Percentiles rank a stretch among this genome's conserved stretches.
These are phyloP conservation scores for Hypoxylon subgilvum DNA, from an alignment of 495 filamentous ascomycete genomes.

Conservation along the genomic window DNA sequence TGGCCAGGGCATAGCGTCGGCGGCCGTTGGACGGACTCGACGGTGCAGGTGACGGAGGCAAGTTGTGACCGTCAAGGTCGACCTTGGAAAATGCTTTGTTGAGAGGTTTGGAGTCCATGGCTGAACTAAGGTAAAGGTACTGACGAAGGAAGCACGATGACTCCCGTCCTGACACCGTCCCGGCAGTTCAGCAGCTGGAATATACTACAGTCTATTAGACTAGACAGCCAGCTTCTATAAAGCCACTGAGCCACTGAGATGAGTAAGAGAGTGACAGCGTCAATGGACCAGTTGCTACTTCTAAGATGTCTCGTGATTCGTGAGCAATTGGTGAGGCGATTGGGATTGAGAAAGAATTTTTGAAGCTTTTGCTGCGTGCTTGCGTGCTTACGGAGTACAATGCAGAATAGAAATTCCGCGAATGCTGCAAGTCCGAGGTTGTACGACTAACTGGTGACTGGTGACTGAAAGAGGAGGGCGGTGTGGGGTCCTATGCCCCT, in stretches of 20 bases:
- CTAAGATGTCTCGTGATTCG: neutral
- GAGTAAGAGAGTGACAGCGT: too few species aligned
- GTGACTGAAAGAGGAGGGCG: conserved; percentile 8
- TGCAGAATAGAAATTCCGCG: conserved; percentile 27
- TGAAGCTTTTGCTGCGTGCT: conserved; percentile 5
- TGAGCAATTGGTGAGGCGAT: conserved; percentile 13
- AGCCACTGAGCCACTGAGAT: too few species aligned
- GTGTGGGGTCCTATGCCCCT: conserved; percentile 23
- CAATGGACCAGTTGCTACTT: conserved; percentile 2
- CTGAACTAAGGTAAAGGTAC: too few species aligned
- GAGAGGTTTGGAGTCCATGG: conserved; percentile 42
- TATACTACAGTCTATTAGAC: too few species aligned
- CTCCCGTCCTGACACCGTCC: too few species aligned
- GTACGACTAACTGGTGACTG: conserved; percentile 14
- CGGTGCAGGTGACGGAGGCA: conserved; percentile 92
- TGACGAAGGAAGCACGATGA: conserved; percentile 15
- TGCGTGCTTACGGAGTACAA: neutral
- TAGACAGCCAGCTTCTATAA: too few species aligned
- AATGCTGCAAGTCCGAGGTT: conserved; percentile 31
- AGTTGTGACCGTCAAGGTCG: conserved; percentile 86
- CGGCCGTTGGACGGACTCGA: conserved; percentile 85
- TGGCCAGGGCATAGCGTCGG: conserved; percentile 85
- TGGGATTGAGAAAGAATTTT: conserved; percentile 2
- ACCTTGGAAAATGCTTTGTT: conserved; percentile 76
- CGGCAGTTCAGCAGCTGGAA: too few species aligned